Evolutionary conservation across 441 rosid genomes (phyloP).

Genomic region (Aleurites moluccanus): DNA sequence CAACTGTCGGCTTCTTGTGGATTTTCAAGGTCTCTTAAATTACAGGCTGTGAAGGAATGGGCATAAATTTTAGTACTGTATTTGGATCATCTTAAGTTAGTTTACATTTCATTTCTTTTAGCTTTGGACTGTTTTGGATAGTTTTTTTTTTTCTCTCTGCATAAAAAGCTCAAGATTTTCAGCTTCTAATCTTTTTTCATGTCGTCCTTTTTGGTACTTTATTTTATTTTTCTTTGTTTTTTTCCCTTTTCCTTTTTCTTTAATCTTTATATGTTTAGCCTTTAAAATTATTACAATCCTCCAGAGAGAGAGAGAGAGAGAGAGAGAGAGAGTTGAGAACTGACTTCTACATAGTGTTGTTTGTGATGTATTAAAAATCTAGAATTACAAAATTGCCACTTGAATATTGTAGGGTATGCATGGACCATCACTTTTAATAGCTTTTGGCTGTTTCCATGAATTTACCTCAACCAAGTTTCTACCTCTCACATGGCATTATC

Average conservation of each 20-base stretch:
- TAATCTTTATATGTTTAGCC: not conserved
- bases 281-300: constrained; percentile 4
- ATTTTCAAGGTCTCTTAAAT: constrained; percentile 34
- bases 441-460: constrained; percentile 7
- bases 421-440: constrained; percentile 23
- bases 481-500: not conserved
- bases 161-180: constrained; percentile 16
- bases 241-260: not conserved
- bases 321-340: constrained; percentile 10
- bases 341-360: not conserved
- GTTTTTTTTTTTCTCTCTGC: constrained; percentile 4
- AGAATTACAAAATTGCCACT: constrained; percentile 22
- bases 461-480: not conserved
- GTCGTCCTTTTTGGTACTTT: not conserved
- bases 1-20: constrained; percentile 55
- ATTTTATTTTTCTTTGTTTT: not conserved
- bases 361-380: not conserved
- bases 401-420: not conserved
- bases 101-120: constrained; percentile 5
- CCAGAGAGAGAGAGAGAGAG: constrained; percentile 15
- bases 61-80: constrained; percentile 34
- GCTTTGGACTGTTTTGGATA: constrained; percentile 11
- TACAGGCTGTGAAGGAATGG: constrained; percentile 79
- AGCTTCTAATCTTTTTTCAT: constrained; percentile 24
- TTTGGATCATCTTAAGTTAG: constrained; percentile 36